These are phyloP conservation scores for Vitis riparia DNA, from an alignment of 164 flowering plant species.

Conservation along the genomic window DNA sequence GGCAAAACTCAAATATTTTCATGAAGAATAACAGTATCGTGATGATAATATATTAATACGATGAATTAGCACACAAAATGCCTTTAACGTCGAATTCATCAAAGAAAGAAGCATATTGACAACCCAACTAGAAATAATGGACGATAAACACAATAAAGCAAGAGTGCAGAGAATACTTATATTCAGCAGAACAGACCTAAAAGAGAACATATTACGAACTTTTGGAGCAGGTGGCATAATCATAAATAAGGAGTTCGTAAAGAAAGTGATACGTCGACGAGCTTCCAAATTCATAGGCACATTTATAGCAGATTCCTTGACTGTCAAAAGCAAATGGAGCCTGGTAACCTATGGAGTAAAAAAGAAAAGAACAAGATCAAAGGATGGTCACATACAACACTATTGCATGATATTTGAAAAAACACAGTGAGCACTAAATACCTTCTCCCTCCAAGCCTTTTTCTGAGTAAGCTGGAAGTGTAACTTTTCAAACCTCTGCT, in stretches of 20 bases:
- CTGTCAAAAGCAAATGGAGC: slow-evolving; percentile 86
- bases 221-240: slow-evolving; percentile 90
- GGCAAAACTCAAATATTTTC: too few relatives aligned
- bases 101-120: not conserved
- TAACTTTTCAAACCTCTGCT: slow-evolving; percentile 72
- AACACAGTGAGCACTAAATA: slow-evolving; percentile 17
- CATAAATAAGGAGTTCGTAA: slow-evolving; percentile 96
- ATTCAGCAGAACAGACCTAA: slow-evolving; percentile 60
- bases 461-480: slow-evolving; percentile 38
- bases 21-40: too few relatives aligned
- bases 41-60: too few relatives aligned
- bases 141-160: not conserved
- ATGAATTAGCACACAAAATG: not conserved
- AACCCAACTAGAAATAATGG: not conserved
- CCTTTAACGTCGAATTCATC: too few relatives aligned
- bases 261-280: slow-evolving; percentile 95
- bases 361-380: not conserved
- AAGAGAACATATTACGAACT: slow-evolving; percentile 94
- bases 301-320: slow-evolving; percentile 95
- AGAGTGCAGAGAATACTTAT: not conserved
- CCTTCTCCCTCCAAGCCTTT: slow-evolving; percentile 84
- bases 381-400: not conserved
- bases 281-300: slow-evolving; percentile 97
- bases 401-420: not conserved
- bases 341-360: slow-evolving; percentile 58